These are phyloP conservation scores for Triticum monococcum DNA, from an alignment of 176 grass and related monocot genomes.

Conservation along the genomic window DNA sequence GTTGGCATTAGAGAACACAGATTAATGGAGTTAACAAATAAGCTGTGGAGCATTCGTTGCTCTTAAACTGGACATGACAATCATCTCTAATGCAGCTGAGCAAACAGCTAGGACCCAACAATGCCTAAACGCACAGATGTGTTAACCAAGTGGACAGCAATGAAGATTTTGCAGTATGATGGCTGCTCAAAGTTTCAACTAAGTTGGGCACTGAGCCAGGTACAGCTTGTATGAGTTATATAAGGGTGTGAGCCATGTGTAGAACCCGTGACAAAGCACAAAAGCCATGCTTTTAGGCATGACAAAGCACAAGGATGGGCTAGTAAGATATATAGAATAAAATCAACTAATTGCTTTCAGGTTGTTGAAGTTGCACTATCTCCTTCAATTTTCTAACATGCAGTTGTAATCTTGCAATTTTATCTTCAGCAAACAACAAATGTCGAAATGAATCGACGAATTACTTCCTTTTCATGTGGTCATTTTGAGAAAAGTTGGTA, in stretches of 20 bases:
- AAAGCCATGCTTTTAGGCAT: neutral
- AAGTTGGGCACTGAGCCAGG: neutral
- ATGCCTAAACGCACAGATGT: slow-evolving; percentile 10
- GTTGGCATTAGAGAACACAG: slow-evolving; percentile 20
- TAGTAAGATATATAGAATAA: neutral
- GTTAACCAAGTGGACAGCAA: slow-evolving; percentile 46
- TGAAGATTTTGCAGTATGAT: slow-evolving; percentile 32
- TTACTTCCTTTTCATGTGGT: neutral
- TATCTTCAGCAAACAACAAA: slow-evolving; percentile 2
- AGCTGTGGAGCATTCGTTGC: neutral
- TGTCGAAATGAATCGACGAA: neutral
- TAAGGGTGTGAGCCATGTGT: neutral
- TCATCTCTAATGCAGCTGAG: slow-evolving; percentile 28
- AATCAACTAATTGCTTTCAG: neutral
- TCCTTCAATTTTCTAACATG: neutral
- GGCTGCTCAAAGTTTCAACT: slow-evolving; percentile 4
- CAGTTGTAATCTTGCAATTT: neutral
- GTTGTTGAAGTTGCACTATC: neutral
- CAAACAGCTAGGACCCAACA: slow-evolving; percentile 60
- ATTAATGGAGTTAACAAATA: slow-evolving; percentile 23
- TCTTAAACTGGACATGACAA: slow-evolving; percentile 40
- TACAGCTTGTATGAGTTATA: neutral
- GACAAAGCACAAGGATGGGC: neutral
- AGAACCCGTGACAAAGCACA: neutral
- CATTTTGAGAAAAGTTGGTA: neutral